Evolutionary conservation across 2,329 filamentous ascomycete species (phyloP).

Genomic region (Arachnopeziza araneosa): DNA sequence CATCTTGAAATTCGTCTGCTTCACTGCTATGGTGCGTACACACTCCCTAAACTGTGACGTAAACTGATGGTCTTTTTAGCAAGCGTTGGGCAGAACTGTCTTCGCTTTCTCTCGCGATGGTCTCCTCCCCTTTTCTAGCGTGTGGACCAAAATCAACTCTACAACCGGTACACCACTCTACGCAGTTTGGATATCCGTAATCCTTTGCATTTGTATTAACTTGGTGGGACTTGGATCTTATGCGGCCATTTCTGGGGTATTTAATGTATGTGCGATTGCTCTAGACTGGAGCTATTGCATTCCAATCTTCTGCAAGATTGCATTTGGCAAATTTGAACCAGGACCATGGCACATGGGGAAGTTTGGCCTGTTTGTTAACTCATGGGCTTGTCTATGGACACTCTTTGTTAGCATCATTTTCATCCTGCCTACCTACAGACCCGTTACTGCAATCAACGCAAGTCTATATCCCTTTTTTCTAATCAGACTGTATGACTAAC

Average conservation of each 20-base stretch:
- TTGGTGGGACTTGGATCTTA: slow-evolving; percentile 52
- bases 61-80: slow-evolving; percentile 23
- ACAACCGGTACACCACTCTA: slow-evolving; percentile 54
- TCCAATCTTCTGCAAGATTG: slow-evolving; percentile 48
- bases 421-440: slow-evolving; percentile 43
- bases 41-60: slow-evolving; percentile 41
- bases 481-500: not conserved
- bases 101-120: slow-evolving; percentile 58
- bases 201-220: slow-evolving; percentile 52
- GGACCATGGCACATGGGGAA: slow-evolving; percentile 48
- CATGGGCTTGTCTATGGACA: slow-evolving; percentile 46
- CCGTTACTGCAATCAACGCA: slow-evolving; percentile 41
- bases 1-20: slow-evolving; percentile 54
- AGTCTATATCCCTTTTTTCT: slow-evolving; percentile 15
- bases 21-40: slow-evolving; percentile 42
- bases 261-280: slow-evolving; percentile 49
- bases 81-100: slow-evolving; percentile 42
- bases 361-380: slow-evolving; percentile 38
- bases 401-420: slow-evolving; percentile 49
- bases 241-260: slow-evolving; percentile 46
- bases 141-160: slow-evolving; percentile 48
- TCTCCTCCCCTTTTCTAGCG: slow-evolving; percentile 52
- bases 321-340: slow-evolving; percentile 42
- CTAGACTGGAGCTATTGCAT: slow-evolving; percentile 52
- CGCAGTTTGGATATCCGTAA: slow-evolving; percentile 52